phyloP scores from a whole-genome alignment of 2,329 filamentous ascomycete species.

The Neonectria coccinea region DNA sequence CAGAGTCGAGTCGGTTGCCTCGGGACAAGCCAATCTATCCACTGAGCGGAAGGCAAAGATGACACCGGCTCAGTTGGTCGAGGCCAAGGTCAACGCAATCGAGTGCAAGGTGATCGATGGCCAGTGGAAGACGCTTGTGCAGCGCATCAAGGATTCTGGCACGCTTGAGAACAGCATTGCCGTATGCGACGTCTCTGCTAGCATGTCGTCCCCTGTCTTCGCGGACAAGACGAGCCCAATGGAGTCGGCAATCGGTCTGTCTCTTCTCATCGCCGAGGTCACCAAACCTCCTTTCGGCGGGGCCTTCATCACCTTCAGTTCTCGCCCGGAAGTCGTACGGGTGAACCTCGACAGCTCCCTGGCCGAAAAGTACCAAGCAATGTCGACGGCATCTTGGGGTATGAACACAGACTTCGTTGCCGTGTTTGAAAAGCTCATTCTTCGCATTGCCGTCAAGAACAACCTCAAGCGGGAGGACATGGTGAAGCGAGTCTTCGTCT shows the following conservation, averaged over 20 bases:
- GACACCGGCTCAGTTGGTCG: slow-evolving; percentile 37
- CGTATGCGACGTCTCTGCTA: slow-evolving; percentile 68
- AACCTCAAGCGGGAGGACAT: slow-evolving; percentile 66
- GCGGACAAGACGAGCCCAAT: slow-evolving; percentile 61
- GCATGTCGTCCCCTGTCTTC: slow-evolving; percentile 58
- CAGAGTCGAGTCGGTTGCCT: slow-evolving; percentile 1
- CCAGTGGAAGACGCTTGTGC: slow-evolving; percentile 69
- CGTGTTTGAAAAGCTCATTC: slow-evolving; percentile 65
- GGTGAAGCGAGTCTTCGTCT: slow-evolving; percentile 71
- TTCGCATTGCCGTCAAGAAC: slow-evolving; percentile 64
- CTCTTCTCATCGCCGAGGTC: slow-evolving; percentile 66
- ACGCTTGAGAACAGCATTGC: slow-evolving; percentile 65
- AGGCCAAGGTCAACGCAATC: slow-evolving; percentile 48
- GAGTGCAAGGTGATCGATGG: slow-evolving; percentile 56
- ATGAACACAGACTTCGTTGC: slow-evolving; percentile 64
- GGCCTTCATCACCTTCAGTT: slow-evolving; percentile 66
- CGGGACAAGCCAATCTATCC: not conserved
- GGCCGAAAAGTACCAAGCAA: slow-evolving; percentile 53
- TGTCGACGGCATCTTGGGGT: slow-evolving; percentile 52
- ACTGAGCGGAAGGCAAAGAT: not conserved
- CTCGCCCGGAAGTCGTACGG: slow-evolving; percentile 53
- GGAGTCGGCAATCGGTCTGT: slow-evolving; percentile 66
- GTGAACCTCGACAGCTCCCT: slow-evolving; percentile 56
- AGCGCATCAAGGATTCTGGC: slow-evolving; percentile 67
- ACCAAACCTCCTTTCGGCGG: slow-evolving; percentile 65